A percentile compares a stretch with the other conserved stretches of the same genome.
These are phyloP conservation scores for Xylariaceae sp. DNA, from an alignment of 2,329 filamentous ascomycete species.

Conservation along the genomic window DNA sequence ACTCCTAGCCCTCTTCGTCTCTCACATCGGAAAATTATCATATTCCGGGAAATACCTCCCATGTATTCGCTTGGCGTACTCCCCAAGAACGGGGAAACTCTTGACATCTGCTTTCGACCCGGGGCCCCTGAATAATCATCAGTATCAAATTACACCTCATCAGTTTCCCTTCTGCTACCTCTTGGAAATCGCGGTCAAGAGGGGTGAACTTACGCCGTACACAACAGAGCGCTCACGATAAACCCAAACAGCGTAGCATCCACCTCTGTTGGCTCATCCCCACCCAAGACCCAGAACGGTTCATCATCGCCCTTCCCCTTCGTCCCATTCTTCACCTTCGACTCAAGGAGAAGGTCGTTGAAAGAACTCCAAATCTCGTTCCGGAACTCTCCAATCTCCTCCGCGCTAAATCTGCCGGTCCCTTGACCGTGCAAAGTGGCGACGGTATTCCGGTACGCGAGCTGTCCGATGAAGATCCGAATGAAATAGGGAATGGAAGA, in stretches of 20 bases:
- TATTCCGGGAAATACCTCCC: slow-evolving; percentile 58
- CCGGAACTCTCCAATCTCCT: slow-evolving; percentile 47
- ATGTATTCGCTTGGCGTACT: slow-evolving; percentile 58
- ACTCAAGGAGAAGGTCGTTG: slow-evolving; percentile 41
- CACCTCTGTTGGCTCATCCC: slow-evolving; percentile 51
- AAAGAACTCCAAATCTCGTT: slow-evolving; percentile 55
- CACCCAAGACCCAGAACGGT: slow-evolving; percentile 59
- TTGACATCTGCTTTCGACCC: slow-evolving; percentile 44
- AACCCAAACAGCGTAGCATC: slow-evolving; percentile 60
- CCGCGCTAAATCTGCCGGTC: slow-evolving; percentile 46
- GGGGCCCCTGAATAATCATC: slow-evolving; percentile 39
- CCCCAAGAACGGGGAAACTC: slow-evolving; percentile 46
- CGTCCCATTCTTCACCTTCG: slow-evolving; percentile 14
- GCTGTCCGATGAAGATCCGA: slow-evolving; percentile 47
- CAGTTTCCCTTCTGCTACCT: slow-evolving; percentile 5
- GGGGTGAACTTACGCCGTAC: slow-evolving; percentile 48
- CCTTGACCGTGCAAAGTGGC: slow-evolving; percentile 56
- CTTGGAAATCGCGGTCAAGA: not conserved
- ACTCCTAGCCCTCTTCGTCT: not conserved
- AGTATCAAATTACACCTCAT: slow-evolving; percentile 8
- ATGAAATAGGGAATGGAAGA: slow-evolving; percentile 49
- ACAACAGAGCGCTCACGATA: slow-evolving; percentile 49
- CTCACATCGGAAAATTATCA: slow-evolving; percentile 32
- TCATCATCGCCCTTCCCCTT: slow-evolving; percentile 13
- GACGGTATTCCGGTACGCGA: slow-evolving; percentile 44